Conservation (phyloP, 768 basidiomycete species). For the Cantharellus cinnabarinus region DNA sequence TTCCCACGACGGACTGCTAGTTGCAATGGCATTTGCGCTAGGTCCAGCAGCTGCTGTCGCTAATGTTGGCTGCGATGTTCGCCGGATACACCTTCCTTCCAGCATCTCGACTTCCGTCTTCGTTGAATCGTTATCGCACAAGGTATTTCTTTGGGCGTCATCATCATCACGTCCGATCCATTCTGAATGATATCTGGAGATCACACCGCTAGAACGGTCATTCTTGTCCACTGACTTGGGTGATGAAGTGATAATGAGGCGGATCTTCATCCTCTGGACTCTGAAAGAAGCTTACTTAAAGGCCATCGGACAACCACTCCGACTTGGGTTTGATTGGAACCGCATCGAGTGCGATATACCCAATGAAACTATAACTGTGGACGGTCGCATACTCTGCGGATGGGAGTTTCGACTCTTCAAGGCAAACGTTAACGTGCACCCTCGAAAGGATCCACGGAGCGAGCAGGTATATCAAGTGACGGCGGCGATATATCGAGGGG, state of each 20-base stretch:
- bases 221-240: slow-evolving; percentile 27
- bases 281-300: slow-evolving; percentile 69
- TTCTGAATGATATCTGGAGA: slow-evolving; percentile 16
- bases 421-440: slow-evolving; percentile 42
- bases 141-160: slow-evolving; percentile 25
- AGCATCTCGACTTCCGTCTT: slow-evolving; percentile 41
- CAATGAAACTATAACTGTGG: slow-evolving; percentile 38
- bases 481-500: slow-evolving; percentile 9
- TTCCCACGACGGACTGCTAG: slow-evolving; percentile 9
- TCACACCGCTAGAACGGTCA: slow-evolving; percentile 31
- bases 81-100: slow-evolving; percentile 40
- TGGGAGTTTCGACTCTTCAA: slow-evolving; percentile 80
- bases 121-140: slow-evolving; percentile 53
- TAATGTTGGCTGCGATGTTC: slow-evolving; percentile 66
- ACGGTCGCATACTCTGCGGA: slow-evolving; percentile 46
- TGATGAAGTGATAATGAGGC: slow-evolving; percentile 50
- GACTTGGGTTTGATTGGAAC: slow-evolving; percentile 54
- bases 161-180: slow-evolving; percentile 1
- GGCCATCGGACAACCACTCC: slow-evolving; percentile 51
- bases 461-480: slow-evolving; percentile 10
- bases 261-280: slow-evolving; percentile 57
- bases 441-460: slow-evolving; percentile 17
- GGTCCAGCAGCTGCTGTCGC: slow-evolving; percentile 53
- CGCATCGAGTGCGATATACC: slow-evolving; percentile 67
- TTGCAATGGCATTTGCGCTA: slow-evolving; percentile 34